These are phyloP conservation scores for Aeschynomene evenia DNA, from an alignment of 306 rosid genomes.

Conservation along the genomic window DNA sequence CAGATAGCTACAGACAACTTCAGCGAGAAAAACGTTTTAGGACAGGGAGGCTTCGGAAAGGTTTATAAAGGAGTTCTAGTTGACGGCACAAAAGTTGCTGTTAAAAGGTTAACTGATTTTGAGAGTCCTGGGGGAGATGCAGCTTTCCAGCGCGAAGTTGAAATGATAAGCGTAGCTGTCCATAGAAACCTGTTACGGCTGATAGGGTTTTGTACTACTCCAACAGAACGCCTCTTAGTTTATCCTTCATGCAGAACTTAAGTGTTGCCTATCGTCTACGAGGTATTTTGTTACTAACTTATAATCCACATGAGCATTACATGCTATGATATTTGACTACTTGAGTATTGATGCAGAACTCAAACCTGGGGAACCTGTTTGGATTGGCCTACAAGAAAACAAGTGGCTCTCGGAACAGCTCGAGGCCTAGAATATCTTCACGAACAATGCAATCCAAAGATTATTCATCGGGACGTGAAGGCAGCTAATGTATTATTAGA, in stretches of 20 bases:
- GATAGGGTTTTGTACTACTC: constrained; percentile 87
- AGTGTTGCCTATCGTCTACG: constrained; percentile 88
- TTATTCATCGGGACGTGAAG: constrained; percentile 94
- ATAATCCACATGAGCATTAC: neutral
- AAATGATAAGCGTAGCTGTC: constrained; percentile 94
- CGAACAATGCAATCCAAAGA: constrained; percentile 92
- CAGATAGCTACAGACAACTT: constrained; percentile 85
- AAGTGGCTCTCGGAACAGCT: constrained; percentile 87
- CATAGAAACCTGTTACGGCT: constrained; percentile 82
- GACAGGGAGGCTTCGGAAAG: constrained; percentile 98
- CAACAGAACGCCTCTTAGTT: constrained; percentile 87
- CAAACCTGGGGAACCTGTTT: constrained; percentile 72
- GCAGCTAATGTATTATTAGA: constrained; percentile 93
- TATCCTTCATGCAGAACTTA: constrained; percentile 91
- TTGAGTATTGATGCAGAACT: constrained; percentile 53
- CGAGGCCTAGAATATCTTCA: constrained; percentile 94
- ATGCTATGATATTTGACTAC: constrained; percentile 23
- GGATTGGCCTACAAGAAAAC: constrained; percentile 79
- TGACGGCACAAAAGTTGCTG: constrained; percentile 80
- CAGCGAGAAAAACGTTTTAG: constrained; percentile 76
- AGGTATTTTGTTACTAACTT: constrained; percentile 45
- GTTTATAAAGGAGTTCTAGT: constrained; percentile 83
- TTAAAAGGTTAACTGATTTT: constrained; percentile 76
- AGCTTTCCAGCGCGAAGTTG: constrained; percentile 94
- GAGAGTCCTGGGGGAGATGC: constrained; percentile 87